Base-by-base conservation (phyloP, 495 filamentous ascomycete genomes). In the Monascus purpureus region DNA sequence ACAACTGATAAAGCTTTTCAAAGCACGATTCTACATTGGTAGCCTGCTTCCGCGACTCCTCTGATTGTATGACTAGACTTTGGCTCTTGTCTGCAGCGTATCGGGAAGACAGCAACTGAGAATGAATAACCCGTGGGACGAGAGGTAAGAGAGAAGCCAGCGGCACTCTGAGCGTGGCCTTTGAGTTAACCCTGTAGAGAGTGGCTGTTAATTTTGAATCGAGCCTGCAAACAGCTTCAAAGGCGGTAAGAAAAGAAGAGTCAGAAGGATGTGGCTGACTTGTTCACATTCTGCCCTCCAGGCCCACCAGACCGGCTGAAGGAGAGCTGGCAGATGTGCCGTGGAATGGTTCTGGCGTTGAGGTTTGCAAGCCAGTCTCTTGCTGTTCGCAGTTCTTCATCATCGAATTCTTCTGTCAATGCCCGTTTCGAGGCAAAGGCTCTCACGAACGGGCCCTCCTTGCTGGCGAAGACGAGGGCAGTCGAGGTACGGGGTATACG, bases 241-340 rank as follows among this genome's bases (percentile, higher is more conserved):
- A 6, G 26, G n/a, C 26, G 13, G 6, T 12, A 4, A 6, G 12
- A 28, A 28, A 25, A 8, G 20, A n/a, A 14, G 13, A 30, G 20
- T 12, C 15, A 25, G 15, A 25, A 13, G 29, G 27, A 20, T 35
- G 22, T 26, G 30, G 37, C 64, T 73, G 63, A 95, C 88, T 94
- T 95, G 56, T 97, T 97, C 27, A 90, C 83, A 59, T 95, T 88
- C 48, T 97, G 90, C 4, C 90, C 90, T 13, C 90, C 90, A 7
- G 88, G 82, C 0, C 90, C 90, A 35, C 82, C 83, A n/a, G 88
- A 87, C 15, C 85, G 69, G 38, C 82, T 82, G 51, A 78, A 95
- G 5, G 65, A 72, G 14, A 88, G 57, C 31, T 75, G 69, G 32
- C 77, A 72, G 28, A 72, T 45, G 28, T 67, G 65, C 32, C 62